phyloP scores from a whole-genome alignment of 2,329 filamentous ascomycete species.

The Pestalotiopsis sp. region DNA sequence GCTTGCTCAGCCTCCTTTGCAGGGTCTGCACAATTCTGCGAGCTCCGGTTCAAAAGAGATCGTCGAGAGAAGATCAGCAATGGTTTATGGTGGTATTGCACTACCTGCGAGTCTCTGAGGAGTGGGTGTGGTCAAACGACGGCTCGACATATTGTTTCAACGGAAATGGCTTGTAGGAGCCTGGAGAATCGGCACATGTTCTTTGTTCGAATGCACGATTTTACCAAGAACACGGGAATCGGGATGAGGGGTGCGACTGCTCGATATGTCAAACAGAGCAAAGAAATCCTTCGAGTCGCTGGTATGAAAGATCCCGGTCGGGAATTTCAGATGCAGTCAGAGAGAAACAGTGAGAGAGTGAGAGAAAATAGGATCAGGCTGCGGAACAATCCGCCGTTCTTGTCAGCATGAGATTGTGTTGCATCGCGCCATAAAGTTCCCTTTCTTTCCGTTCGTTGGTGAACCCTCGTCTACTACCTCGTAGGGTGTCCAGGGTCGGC shows the following conservation, averaged over 20 bases:
- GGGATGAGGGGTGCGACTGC: background rate
- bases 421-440: no score
- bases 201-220: no score
- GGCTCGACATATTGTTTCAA: no score
- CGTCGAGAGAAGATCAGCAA: background rate
- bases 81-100: background rate
- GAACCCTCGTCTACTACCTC: no score
- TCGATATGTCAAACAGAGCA: background rate
- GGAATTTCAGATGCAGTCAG: background rate
- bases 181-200: no score
- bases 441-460: no score
- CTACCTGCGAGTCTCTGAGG: no score
- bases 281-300: background rate
- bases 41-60: background rate
- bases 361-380: background rate
- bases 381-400: background rate
- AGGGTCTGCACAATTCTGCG: background rate
- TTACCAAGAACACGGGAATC: background rate
- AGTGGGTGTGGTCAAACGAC: no score
- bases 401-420: background rate
- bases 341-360: background rate
- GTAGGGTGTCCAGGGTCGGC: background rate
- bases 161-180: no score
- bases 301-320: background rate
- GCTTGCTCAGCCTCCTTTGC: background rate